Evolutionary conservation across 192 early-diverging fungal species (phyloP).

Genomic region (Podila verticillata): DNA sequence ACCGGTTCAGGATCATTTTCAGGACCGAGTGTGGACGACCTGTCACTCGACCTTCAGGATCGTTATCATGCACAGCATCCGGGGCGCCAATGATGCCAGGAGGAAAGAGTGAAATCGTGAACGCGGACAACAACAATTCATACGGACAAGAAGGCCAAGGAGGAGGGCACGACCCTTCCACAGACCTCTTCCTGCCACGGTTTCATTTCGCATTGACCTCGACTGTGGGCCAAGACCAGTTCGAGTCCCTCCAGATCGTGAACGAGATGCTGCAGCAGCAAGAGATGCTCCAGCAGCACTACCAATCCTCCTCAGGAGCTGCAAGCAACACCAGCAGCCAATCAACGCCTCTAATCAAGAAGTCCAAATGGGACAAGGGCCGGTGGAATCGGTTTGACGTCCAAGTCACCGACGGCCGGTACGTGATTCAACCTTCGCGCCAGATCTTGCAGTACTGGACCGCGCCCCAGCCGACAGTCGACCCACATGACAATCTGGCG

Average conservation of each 20-base stretch:
- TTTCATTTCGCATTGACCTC: slow-evolving; percentile 42
- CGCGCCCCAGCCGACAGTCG: slow-evolving; percentile 7
- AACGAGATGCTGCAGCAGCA: slow-evolving; percentile 19
- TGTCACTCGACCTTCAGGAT: not conserved
- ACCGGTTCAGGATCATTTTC: slow-evolving; percentile 25
- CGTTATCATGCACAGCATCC: not conserved
- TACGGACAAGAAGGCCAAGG: not conserved
- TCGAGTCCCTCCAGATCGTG: slow-evolving; percentile 26
- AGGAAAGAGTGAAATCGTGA: not conserved
- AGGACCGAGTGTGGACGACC: slow-evolving; percentile 6
- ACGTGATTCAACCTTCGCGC: not conserved
- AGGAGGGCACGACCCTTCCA: slow-evolving; percentile 5
- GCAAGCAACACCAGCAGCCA: not conserved
- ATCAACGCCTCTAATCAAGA: not conserved
- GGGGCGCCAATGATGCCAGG: not conserved
- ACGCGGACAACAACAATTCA: not conserved
- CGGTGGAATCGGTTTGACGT: slow-evolving; percentile 41
- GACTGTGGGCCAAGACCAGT: slow-evolving; percentile 22
- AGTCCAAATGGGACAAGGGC: slow-evolving; percentile 19
- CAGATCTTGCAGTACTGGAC: slow-evolving; percentile 39
- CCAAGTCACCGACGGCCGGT: slow-evolving; percentile 26
- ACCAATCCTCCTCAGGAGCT: not conserved
- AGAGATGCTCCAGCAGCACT: not conserved
- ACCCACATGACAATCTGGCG: slow-evolving; percentile 26
- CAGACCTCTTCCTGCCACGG: slow-evolving; percentile 42